These are phyloP conservation scores for Papiliotrema laurentii DNA, from an alignment of 1,284 basidiomycete genomes.

Conservation along the genomic window DNA sequence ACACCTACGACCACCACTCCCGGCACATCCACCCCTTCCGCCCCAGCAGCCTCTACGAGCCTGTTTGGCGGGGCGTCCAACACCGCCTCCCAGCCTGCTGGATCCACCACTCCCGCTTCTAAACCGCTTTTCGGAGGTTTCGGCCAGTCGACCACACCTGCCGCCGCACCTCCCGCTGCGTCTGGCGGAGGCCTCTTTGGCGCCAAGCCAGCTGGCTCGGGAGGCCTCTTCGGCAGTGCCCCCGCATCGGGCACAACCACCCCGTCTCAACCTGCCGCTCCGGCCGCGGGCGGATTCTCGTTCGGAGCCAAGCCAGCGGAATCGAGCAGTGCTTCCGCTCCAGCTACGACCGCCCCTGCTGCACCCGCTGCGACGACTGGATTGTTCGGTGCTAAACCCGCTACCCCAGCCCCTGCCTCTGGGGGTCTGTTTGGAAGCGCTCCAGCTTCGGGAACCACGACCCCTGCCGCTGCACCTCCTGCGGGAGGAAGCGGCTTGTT, in stretches of 20 bases:
- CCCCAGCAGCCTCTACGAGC: constrained; percentile 4
- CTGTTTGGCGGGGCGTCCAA: constrained; percentile 14
- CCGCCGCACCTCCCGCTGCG: constrained; percentile 17
- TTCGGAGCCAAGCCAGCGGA: constrained; percentile 23
- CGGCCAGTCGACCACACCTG: constrained; percentile 15
- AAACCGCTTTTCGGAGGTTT: constrained; percentile 38
- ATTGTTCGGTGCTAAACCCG: constrained; percentile 32
- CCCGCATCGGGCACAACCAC: not conserved
- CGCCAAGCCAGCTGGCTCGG: constrained; percentile 14
- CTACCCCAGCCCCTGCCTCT: constrained; percentile 17
- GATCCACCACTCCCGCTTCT: constrained; percentile 32
- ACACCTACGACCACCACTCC: constrained; percentile 11
- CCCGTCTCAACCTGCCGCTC: constrained; percentile 16
- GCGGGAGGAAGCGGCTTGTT: constrained; percentile 17
- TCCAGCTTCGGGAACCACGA: constrained; percentile 5
- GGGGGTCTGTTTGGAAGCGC: constrained; percentile 4
- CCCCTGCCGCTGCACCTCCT: constrained; percentile 18
- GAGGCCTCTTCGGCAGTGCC: constrained; percentile 2
- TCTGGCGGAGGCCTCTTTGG: constrained; percentile 18
- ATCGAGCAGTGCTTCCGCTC: too few relatives aligned
- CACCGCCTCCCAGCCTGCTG: constrained; percentile 12
- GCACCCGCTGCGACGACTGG: constrained; percentile 19
- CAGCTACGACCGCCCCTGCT: constrained; percentile 7
- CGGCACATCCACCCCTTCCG: constrained; percentile 8
- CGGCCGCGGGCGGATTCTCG: constrained; percentile 16